A percentile compares a stretch with the other conserved stretches of the same genome.
These are phyloP conservation scores for Agapanthus africanus DNA, from an alignment of 106 monocot species.

Conservation along the genomic window DNA sequence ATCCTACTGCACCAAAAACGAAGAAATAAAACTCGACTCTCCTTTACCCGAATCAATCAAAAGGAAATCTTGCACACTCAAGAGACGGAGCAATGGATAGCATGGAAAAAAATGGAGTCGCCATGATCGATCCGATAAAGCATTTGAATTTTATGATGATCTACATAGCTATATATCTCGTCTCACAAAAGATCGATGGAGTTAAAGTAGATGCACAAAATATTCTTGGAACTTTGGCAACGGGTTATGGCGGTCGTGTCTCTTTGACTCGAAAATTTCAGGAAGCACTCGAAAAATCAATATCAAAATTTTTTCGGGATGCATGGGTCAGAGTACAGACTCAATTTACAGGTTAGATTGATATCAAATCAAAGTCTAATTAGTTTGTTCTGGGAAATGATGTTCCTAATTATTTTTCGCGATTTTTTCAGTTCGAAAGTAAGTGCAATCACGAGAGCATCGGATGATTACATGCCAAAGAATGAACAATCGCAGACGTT, in stretches of 20 bases:
- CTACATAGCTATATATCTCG: constrained; percentile 42
- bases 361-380: too few relatives aligned
- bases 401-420: too few relatives aligned
- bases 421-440: constrained; percentile 34
- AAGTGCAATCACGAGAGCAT: constrained; percentile 44
- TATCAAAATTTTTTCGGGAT: constrained; percentile 34
- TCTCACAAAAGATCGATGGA: constrained; percentile 35
- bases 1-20: constrained; percentile 27
- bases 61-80: constrained; percentile 31
- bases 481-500: constrained; percentile 29
- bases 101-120: constrained; percentile 42
- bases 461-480: constrained; percentile 41
- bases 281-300: constrained; percentile 32
- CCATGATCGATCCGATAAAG: constrained; percentile 21
- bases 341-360: constrained; percentile 37
- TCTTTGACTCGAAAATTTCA: constrained; percentile 30
- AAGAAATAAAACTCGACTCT: constrained; percentile 34
- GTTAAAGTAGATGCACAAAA: constrained; percentile 55
- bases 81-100: constrained; percentile 42
- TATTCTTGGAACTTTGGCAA: constrained; percentile 30
- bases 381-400: too few relatives aligned
- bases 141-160: constrained; percentile 35
- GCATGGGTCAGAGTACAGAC: constrained; percentile 41
- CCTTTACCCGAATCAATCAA: constrained; percentile 38
- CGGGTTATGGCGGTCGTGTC: constrained; percentile 30